These are phyloP conservation scores for Cladosporium colombiae DNA, from an alignment of 2,329 filamentous ascomycete species.

Conservation along the genomic window DNA sequence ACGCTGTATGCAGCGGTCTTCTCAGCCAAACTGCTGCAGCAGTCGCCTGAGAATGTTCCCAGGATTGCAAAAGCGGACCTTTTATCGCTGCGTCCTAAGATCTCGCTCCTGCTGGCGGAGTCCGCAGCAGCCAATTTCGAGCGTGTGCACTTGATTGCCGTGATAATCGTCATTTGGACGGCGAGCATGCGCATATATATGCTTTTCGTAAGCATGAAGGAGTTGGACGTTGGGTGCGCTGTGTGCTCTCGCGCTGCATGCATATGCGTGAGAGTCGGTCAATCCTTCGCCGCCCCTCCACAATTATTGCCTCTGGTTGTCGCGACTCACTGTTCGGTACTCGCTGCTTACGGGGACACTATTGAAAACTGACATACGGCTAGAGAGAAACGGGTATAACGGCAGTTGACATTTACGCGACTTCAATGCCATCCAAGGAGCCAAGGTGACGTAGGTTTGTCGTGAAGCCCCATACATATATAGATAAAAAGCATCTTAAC, in stretches of 20 bases:
- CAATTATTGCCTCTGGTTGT: background rate
- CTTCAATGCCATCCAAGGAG: background rate
- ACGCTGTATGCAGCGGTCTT: background rate
- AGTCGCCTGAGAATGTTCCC: background rate
- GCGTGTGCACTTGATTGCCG: background rate
- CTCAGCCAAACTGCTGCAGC: background rate
- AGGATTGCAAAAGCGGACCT: background rate
- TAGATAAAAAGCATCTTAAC: background rate
- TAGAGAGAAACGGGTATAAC: slow-evolving; percentile 9
- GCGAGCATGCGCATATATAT: slow-evolving; percentile 6
- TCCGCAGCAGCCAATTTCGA: background rate
- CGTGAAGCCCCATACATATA: background rate
- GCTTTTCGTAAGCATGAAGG: background rate
- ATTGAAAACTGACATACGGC: slow-evolving; percentile 9
- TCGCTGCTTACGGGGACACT: slow-evolving; percentile 2
- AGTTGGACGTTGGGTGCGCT: background rate
- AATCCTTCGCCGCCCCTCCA: background rate
- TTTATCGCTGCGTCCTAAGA: background rate
- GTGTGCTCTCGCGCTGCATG: background rate
- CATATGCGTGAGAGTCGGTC: background rate
- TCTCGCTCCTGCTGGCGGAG: background rate
- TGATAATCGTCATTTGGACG: background rate
- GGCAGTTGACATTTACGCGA: background rate
- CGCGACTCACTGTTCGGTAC: background rate
- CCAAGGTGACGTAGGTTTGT: slow-evolving; percentile 4